Base-by-base conservation (phyloP, 352 stramenopile genomes). In the Phytophthora sansomeana region DNA sequence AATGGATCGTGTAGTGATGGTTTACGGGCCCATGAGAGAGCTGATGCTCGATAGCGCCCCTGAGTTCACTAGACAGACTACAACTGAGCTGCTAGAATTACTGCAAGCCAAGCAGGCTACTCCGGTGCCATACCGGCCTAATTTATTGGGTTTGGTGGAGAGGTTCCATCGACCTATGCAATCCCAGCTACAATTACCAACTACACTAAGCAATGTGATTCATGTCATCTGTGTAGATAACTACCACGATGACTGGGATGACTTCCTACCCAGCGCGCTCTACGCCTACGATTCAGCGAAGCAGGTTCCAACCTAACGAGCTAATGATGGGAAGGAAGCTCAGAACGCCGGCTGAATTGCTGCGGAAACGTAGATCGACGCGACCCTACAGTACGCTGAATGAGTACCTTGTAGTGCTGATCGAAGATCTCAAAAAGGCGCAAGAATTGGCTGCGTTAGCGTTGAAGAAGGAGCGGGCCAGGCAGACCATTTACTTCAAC, bases 91-190 rank as follows among this genome's bases (percentile, higher is more conserved):
- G 11, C 19, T 67, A 10, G 8, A 2, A 4, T 8, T 74, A 9
- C n/a, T 78, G 10, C 52, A 78, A 13, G 30, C 61, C 1, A 67
- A 67, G 42, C 57, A 67, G 11, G 32, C 48, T 13, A 69, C 39
- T 1, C 64, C 60, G 10, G 57, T 78, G 1, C 43, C 56, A 4
- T 71, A 70, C 26, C 49, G 59, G 4, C 55, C 59, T 0, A 70
- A 69, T n/a, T 14, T 61, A 3, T 13, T 73, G 6, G 49, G 56
- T 0, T n/a, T 75, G 2, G 51, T 75, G 0, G 46, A 71, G 14
- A 26, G 50, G 2, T 78, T 72, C 28, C 67, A 69, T 11, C 10
- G 47, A n/a, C n/a, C n/a, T n/a, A n/a, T n/a, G n/a, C n/a, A n/a
- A n/a, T n/a, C n/a, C n/a, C n/a, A n/a, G n/a, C n/a, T n/a, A n/a